Evolutionary conservation across 2,329 filamentous ascomycete genomes (phyloP).

Genomic region (Plectosphaerella sp.): DNA sequence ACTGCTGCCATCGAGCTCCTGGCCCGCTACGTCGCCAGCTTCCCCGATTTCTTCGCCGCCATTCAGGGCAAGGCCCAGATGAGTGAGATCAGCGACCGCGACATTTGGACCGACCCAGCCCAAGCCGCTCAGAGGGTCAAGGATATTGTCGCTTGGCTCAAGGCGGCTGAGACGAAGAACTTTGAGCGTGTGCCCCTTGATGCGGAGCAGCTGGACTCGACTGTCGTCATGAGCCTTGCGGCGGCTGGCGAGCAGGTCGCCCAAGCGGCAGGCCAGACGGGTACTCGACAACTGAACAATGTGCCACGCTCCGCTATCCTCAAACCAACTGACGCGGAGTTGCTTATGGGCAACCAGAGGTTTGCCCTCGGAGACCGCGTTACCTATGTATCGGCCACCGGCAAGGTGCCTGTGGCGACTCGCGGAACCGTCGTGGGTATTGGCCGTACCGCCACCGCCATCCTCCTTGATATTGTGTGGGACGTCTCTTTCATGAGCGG

Average conservation of each 20-base stretch:
- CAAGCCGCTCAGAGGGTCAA: constrained; percentile 77
- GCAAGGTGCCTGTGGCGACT: constrained; percentile 89
- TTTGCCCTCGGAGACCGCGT: constrained; percentile 87
- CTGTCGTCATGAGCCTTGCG: constrained; percentile 79
- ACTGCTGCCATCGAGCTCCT: constrained; percentile 76
- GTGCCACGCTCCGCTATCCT: constrained; percentile 85
- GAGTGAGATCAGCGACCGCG: constrained; percentile 77
- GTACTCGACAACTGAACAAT: constrained; percentile 61
- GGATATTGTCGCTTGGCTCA: constrained; percentile 91
- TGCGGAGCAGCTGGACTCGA: constrained; percentile 91
- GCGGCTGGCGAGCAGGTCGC: constrained; percentile 63
- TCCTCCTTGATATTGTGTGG: constrained; percentile 87
- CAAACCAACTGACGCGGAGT: constrained; percentile 93
- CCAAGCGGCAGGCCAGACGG: constrained; percentile 44
- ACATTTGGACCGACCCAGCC: constrained; percentile 74
- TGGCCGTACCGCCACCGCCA: constrained; percentile 77
- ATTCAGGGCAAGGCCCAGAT: constrained; percentile 82
- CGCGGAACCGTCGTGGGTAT: constrained; percentile 93
- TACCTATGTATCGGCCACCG: constrained; percentile 87
- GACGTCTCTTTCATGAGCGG: constrained; percentile 97
- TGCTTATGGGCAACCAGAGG: constrained; percentile 77
- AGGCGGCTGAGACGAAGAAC: constrained; percentile 82
- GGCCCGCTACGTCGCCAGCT: constrained; percentile 84
- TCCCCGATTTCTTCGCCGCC: constrained; percentile 91
- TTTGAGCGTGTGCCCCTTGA: constrained; percentile 96